phyloP scores from a whole-genome alignment of 176 grass and related monocot species.

The Bonia amplexicaulis region DNA sequence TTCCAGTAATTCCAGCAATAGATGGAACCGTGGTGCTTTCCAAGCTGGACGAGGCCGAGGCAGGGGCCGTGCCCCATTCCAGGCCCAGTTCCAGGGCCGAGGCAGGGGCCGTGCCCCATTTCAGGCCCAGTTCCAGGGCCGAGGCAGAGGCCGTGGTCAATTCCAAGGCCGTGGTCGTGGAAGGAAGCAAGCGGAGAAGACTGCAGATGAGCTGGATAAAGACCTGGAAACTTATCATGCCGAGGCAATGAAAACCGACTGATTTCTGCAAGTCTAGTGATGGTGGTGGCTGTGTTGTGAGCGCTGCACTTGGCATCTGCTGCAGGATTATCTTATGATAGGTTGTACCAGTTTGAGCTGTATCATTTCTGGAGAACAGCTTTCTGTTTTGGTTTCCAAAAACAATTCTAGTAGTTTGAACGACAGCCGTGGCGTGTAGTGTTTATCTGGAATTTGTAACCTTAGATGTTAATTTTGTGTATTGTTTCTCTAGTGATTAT shows the following conservation, averaged over 20 bases:
- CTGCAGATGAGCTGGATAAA: conserved; percentile 78
- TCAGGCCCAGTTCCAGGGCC: conserved; percentile 36
- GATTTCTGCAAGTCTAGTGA: background rate
- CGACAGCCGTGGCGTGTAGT: background rate
- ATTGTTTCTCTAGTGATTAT: conserved; percentile 5
- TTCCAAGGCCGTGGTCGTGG: conserved; percentile 35
- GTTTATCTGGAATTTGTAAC: conserved; percentile 16
- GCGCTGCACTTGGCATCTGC: background rate
- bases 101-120: conserved; percentile 30
- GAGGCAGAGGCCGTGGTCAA: conserved; percentile 17
- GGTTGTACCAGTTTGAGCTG: background rate
- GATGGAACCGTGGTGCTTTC: conserved; percentile 44
- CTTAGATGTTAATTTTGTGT: conserved; percentile 16
- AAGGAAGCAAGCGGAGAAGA: conserved; percentile 48
- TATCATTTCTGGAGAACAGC: background rate
- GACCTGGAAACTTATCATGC: conserved; percentile 75
- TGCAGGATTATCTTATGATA: conserved; percentile 10
- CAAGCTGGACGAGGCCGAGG: conserved; percentile 43
- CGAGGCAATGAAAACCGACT: conserved; percentile 57
- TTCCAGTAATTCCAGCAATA: conserved; percentile 8
- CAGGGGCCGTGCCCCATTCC: conserved; percentile 30
- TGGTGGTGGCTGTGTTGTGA: background rate
- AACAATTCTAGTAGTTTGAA: background rate
- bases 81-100: conserved; percentile 39
- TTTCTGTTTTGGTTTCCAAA: conserved; percentile 23